Evolutionary conservation across 208 protist species (phyloP), one percentile per base, ranked within the genome.

Genomic region (Wallacemonas rigidus): DNA sequence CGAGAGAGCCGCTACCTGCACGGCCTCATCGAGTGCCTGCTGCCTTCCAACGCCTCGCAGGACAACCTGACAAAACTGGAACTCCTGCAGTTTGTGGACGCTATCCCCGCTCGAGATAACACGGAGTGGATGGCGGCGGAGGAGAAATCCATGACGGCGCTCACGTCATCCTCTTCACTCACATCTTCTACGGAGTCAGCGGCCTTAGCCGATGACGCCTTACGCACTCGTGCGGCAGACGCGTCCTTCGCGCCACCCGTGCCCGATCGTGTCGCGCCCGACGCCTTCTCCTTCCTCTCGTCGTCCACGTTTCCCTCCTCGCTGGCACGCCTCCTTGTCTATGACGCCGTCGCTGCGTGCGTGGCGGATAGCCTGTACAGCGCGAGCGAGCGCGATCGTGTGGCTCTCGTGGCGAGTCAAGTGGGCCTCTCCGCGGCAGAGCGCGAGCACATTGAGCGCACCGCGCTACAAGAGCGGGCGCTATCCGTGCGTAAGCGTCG

Each of bases 331-430:
- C 74, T 93, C 43, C 71, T 93, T 8, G 41, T 93, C 4, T 93
- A 93, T 71, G 88, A 93, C 62, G 85, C 85, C 2, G 82, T 94
- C 9, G 86, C 76, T 47, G 80, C 79, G 35, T 94, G 85, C 35
- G 72, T 87, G 43, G 82, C 78, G 45, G 84, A 87, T 41, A 80
- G 77, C n/a, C 17, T 85, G 11, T 91, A 92, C 75, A 80, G 75
- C 47, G 71, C 72, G 11, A 78, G 71, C 36, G 80, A 91, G 68
- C 78, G 80, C 45, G 77, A 87, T 38, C 69, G 85, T 3, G 86
- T 94, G 9, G 77, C 80, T 3, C 62, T 82, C 14, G 81, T 94
- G 15, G 85, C 84, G 12, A 82, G 72, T 11, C 85, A 88, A 68
- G 75, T 89, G 14, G 85, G 89, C 6, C 75, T 94, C 17, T 85